phyloP scores from a whole-genome alignment of 495 filamentous ascomycete genomes.

The Tuber indicum region DNA sequence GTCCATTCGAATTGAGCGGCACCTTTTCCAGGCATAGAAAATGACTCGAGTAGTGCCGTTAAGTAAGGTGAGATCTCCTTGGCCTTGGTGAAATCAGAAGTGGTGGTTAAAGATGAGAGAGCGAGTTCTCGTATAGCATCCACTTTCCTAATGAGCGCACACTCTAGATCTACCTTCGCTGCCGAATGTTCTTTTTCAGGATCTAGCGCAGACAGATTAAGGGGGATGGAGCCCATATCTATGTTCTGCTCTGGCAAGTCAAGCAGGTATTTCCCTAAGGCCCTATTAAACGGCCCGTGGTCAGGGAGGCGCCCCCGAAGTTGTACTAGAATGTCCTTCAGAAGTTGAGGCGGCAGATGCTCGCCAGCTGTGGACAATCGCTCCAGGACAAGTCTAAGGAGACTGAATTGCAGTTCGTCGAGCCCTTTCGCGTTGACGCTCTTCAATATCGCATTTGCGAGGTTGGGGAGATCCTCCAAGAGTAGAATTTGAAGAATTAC shows the following conservation, averaged over 20 bases:
- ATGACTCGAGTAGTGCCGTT: slow-evolving; percentile 28
- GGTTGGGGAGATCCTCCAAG: background rate
- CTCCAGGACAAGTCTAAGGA: slow-evolving; percentile 18
- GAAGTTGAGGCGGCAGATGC: slow-evolving; percentile 10
- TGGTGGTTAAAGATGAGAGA: slow-evolving; percentile 14
- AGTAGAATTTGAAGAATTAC: background rate
- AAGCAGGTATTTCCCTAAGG: background rate
- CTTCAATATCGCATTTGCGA: background rate
- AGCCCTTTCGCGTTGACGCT: background rate
- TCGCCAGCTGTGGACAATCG: slow-evolving; percentile 14
- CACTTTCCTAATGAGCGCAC: slow-evolving; percentile 32
- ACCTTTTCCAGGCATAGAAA: slow-evolving; percentile 18
- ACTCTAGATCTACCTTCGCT: slow-evolving; percentile 18
- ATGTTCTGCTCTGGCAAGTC: background rate
- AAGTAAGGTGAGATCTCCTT: slow-evolving; percentile 28
- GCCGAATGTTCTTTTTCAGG: background rate
- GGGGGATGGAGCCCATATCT: background rate
- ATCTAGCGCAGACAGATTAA: background rate
- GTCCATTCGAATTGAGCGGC: slow-evolving; percentile 21
- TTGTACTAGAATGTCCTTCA: background rate
- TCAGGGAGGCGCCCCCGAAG: background rate
- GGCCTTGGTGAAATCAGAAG: background rate
- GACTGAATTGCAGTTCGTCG: slow-evolving; percentile 27
- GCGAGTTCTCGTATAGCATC: slow-evolving; percentile 15
- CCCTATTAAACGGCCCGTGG: background rate